phyloP scores from a whole-genome alignment of 2,329 filamentous ascomycete genomes.

The Trichoderma breve region DNA sequence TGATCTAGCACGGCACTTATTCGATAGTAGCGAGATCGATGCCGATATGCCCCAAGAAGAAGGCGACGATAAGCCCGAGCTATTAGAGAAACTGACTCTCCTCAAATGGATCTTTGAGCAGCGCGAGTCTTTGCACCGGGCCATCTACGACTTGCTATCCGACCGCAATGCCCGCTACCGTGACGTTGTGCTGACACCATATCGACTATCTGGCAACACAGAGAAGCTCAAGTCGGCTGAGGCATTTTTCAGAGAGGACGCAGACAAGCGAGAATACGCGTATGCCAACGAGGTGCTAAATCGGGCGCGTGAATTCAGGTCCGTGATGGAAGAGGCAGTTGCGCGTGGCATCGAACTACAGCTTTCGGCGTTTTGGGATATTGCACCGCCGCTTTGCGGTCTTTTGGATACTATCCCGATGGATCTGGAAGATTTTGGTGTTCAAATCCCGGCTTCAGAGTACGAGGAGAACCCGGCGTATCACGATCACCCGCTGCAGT shows the following conservation, averaged over 20 bases:
- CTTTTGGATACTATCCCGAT: conserved; percentile 77
- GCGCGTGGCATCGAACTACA: conserved; percentile 86
- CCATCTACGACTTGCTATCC: conserved; percentile 78
- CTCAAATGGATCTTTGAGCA: conserved; percentile 97
- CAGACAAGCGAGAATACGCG: conserved; percentile 65
- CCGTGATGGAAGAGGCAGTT: conserved; percentile 80
- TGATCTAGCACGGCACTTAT: conserved; percentile 68
- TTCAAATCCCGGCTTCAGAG: conserved; percentile 77
- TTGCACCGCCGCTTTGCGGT: conserved; percentile 76
- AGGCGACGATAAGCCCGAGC: conserved; percentile 89
- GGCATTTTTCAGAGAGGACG: conserved; percentile 79
- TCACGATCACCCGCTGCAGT: conserved; percentile 77
- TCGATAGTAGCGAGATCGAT: conserved; percentile 62
- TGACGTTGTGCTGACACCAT: conserved; percentile 78
- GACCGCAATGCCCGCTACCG: conserved; percentile 86
- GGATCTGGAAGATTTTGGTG: conserved; percentile 57
- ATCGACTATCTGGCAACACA: conserved; percentile 68
- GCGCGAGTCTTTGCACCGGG: conserved; percentile 81
- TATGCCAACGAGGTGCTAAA: conserved; percentile 71
- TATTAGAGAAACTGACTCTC: conserved; percentile 89
- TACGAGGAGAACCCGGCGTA: conserved; percentile 85
- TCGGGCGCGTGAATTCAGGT: conserved; percentile 73
- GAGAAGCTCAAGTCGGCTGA: conserved; percentile 78
- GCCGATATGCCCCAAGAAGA: conserved; percentile 88
- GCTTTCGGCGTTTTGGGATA: conserved; percentile 95